Conservation (phyloP, 2,329 filamentous ascomycete genomes). For the Huntiella savannae region DNA sequence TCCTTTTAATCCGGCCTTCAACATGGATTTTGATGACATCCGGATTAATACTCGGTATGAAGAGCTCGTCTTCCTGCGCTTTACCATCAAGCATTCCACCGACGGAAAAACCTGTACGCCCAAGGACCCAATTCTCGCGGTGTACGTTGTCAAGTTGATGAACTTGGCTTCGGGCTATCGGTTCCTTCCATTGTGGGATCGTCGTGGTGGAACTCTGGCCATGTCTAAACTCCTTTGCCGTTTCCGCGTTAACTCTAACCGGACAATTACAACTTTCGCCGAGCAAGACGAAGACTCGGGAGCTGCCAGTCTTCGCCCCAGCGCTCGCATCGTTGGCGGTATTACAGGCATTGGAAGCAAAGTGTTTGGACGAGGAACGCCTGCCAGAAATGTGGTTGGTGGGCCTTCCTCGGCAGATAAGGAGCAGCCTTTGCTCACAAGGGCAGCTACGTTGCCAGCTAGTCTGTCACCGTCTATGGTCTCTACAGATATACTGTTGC, state of each 20-base stretch:
- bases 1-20: conserved; percentile 82
- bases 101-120: conserved; percentile 49
- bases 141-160: conserved; percentile 79
- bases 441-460: too few species aligned
- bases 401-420: conserved; percentile 30
- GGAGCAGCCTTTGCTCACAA: conserved; percentile 23
- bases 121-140: conserved; percentile 51
- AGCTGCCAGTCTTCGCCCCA: too few species aligned
- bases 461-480: too few species aligned
- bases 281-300: not conserved
- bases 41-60: conserved; percentile 85
- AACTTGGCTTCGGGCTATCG: conserved; percentile 84
- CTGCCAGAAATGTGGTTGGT: conserved; percentile 29
- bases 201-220: conserved; percentile 76
- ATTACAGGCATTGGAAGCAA: conserved; percentile 29
- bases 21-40: conserved; percentile 53
- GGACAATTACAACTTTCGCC: conserved; percentile 34
- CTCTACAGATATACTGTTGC: too few species aligned
- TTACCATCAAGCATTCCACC: conserved; percentile 72
- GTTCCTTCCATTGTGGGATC: conserved; percentile 74
- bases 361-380: conserved; percentile 32
- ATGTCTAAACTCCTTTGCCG: conserved; percentile 90
- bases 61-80: conserved; percentile 81
- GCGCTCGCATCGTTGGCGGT: too few species aligned
- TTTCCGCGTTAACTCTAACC: conserved; percentile 46